Conservation (phyloP, 495 filamentous ascomycete genomes). For the Penicillium tannophilum region DNA sequence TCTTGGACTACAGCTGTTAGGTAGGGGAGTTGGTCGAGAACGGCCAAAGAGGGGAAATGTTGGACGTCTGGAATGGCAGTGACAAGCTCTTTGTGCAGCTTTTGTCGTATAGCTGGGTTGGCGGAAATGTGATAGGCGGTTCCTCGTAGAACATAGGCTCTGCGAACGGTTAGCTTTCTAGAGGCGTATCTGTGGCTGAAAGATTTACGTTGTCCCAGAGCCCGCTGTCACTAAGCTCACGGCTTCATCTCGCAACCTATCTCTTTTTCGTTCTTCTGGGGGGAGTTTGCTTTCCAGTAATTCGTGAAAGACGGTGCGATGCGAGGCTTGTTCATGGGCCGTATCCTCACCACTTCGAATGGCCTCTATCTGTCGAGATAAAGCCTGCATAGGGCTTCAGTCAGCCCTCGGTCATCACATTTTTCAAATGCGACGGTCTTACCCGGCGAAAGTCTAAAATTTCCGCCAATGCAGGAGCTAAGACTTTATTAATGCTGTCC, state of each 20-base stretch:
- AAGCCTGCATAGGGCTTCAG: neutral
- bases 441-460: conserved; percentile 1
- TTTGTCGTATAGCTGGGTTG: too few relatives aligned
- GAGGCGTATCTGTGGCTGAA: too few relatives aligned
- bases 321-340: neutral
- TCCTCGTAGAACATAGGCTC: too few relatives aligned
- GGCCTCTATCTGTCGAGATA: neutral
- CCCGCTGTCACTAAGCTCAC: conserved; percentile 1
- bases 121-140: too few relatives aligned
- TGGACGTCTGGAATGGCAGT: too few relatives aligned
- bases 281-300: neutral
- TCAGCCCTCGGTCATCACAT: too few relatives aligned
- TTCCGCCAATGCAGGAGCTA: neutral
- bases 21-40: too few relatives aligned
- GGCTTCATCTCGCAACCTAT: conserved; percentile 2
- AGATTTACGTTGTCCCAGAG: neutral
- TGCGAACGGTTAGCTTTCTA: too few relatives aligned
- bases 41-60: too few relatives aligned
- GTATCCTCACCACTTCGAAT: neutral
- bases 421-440: too few relatives aligned
- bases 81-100: too few relatives aligned
- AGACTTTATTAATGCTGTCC: neutral
- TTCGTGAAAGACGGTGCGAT: conserved; percentile 2
- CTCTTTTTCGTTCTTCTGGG: neutral
- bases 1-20: too few relatives aligned